A percentile compares a stretch with the other conserved stretches of the same genome.
These are phyloP conservation scores for Apiotrichum brassicae DNA, from an alignment of 1,284 basidiomycete species.

Conservation along the genomic window DNA sequence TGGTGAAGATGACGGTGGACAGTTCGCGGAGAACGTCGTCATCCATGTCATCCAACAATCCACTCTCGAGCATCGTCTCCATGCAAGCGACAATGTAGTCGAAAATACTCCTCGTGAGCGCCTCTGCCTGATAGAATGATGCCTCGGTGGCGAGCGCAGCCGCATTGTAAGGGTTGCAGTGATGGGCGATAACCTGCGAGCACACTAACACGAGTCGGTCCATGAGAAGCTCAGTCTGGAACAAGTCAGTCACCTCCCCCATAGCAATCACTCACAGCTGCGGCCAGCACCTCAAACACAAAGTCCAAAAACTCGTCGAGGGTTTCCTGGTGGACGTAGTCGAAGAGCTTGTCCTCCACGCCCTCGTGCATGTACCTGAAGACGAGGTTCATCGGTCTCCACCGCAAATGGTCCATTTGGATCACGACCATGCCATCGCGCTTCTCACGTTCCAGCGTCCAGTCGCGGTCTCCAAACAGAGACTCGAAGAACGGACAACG, in stretches of 20 bases:
- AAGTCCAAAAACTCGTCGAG: constrained; percentile 79
- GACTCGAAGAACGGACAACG: constrained; percentile 78
- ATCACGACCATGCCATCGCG: constrained; percentile 55
- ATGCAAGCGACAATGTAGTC: constrained; percentile 76
- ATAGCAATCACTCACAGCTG: no score
- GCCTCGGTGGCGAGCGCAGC: constrained; percentile 78
- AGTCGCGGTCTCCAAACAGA: constrained; percentile 79
- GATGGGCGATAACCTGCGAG: constrained; percentile 63
- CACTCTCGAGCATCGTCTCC: constrained; percentile 78
- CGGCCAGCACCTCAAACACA: constrained; percentile 77
- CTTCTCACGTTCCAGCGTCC: constrained; percentile 62
- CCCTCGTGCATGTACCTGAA: constrained; percentile 76
- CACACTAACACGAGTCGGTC: constrained; percentile 79
- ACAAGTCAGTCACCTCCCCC: no score
- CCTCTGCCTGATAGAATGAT: constrained; percentile 65
- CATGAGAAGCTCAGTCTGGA: constrained; percentile 84
- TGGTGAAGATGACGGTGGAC: constrained; percentile 55
- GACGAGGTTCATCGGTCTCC: constrained; percentile 70
- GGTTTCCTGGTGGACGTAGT: constrained; percentile 60
- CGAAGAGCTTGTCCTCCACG: constrained; percentile 65
- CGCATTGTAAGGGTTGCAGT: constrained; percentile 70
- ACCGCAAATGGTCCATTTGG: constrained; percentile 66
- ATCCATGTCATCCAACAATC: constrained; percentile 67
- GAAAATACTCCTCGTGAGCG: constrained; percentile 68
- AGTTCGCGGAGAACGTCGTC: constrained; percentile 63